Evolutionary conservation across 2,329 filamentous ascomycete species (phyloP).

Genomic region (Arachnomyces sp.): DNA sequence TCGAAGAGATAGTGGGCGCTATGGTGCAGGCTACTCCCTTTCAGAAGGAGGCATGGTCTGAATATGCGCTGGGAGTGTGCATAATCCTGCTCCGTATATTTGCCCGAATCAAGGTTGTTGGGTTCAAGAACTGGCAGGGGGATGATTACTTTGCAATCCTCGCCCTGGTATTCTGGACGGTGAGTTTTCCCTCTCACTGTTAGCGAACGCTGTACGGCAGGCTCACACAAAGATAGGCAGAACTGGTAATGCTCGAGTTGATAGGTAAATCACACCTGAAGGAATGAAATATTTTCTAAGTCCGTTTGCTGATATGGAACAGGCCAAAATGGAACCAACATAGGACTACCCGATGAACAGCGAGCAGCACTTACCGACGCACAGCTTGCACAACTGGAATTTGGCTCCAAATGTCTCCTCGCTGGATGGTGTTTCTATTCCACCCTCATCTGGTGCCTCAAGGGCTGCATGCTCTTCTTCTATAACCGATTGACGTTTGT

Average conservation of each 20-base stretch:
- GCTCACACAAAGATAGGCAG: slow-evolving; percentile 3
- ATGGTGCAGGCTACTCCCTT: slow-evolving; percentile 26
- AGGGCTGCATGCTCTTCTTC: slow-evolving; percentile 37
- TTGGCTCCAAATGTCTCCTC: slow-evolving; percentile 26
- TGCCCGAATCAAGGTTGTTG: slow-evolving; percentile 32
- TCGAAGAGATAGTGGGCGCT: too few relatives aligned
- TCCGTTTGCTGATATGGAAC: not conserved
- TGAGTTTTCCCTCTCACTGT: slow-evolving; percentile 1
- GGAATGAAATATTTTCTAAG: too few relatives aligned
- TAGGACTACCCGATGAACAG: slow-evolving; percentile 27
- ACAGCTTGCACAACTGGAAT: slow-evolving; percentile 20
- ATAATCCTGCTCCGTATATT: slow-evolving; percentile 34
- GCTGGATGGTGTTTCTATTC: slow-evolving; percentile 37
- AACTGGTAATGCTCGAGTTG: slow-evolving; percentile 13
- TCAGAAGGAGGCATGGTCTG: slow-evolving; percentile 38
- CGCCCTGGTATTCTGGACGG: slow-evolving; percentile 33
- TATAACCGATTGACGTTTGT: slow-evolving; percentile 36
- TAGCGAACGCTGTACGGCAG: too few relatives aligned
- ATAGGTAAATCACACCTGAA: slow-evolving; percentile 8
- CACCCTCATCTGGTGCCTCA: slow-evolving; percentile 36
- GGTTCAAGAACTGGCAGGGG: slow-evolving; percentile 34
- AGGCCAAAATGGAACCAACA: slow-evolving; percentile 33
- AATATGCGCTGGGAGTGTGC: slow-evolving; percentile 33
- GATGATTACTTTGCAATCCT: slow-evolving; percentile 37
- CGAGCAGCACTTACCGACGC: slow-evolving; percentile 21